Base-by-base conservation (phyloP, 2,329 filamentous ascomycete genomes). In the Fusarium graminum region DNA sequence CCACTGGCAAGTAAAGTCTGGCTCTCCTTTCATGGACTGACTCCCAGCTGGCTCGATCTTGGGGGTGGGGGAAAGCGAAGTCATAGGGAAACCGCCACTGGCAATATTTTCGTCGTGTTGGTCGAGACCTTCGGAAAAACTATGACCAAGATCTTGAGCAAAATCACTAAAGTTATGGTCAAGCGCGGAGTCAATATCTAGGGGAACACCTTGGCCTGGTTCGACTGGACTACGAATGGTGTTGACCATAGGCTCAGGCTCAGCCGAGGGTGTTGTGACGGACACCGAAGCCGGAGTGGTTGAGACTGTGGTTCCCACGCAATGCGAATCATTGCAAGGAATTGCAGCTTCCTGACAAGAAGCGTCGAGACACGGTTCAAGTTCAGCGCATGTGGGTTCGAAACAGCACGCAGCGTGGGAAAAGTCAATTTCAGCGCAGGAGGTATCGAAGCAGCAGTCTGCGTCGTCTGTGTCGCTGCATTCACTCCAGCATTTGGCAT, bases 331-430 rank as follows among this genome's bases (percentile, higher is more conserved):
- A 17, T 71, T 77, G 60, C 80, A 81, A n/a, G 74, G 72, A 19
- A 72, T 68, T 14, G 72, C 71, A 25, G 78, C 76, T 28, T 70
- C 70, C 26, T 63, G 64, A 13, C 71, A 73, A 14, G 60, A 47
- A 44, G 65, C 74, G 66, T 80, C 77, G 51, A 80, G 69, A 53
- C 81, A 82, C 30, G 79, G 69, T 32, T 79, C 76, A 16, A 76
- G 72, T 10, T 72, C 71, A 8, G 65, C 70, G 60, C 77, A 79
- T n/a, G 71, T 68, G 14, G 72, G 71, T 32, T 76, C 74, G 19
- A 72, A 73, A 49, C 76, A 78, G 22, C 73, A 70, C 34, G 43
- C 47, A 34, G 60, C 64, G 25, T 66, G 44, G 19, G 59, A 65
- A 16, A 60, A 71, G 51, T 65, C 71, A 28, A 74, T 67, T 25